Evolutionary conservation across 345 rosid species (phyloP), one percentile per base, ranked within the genome.

Genomic region (Luvunga scandens): DNA sequence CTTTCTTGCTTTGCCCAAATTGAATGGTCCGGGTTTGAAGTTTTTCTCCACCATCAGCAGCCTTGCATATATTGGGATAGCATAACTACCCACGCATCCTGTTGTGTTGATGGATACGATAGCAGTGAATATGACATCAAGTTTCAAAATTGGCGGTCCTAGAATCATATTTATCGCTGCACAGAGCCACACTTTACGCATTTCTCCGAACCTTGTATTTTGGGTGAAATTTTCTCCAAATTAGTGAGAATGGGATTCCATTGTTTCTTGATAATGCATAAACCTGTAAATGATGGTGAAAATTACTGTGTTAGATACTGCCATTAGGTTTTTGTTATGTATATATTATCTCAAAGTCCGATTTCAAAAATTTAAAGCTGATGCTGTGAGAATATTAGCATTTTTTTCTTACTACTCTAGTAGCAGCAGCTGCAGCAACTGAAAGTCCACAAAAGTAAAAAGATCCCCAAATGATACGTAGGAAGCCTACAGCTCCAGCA

Each of bases 361-460:
- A 0, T 50, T 42, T 42, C 48, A 42, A 42, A 42, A 42, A 42
- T 42, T 39, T 10, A 10, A 50, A 60, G 2, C 5, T 60, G 14
- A 24, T 60, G 64, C 4, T 10, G 65, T 61, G 64, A n/a, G 64
- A 60, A 60, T 9, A 33, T 12, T 61, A 24, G 18, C 66, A 1
- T 14, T 5, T 28, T n/a, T 27, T 63, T 63, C 85, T 61, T 84
- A 87, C 91, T 76, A 90, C 89, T 89, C 90, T 80, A 38, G 89
- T 91, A 7, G 94, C 92, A 57, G 90, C 85, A 3, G 94, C 33
- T 31, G 33, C 86, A 30, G 91, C 85, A 79, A 86, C 77, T 7
- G 92, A 89, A 64, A 91, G 94, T 59, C 92, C 91, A 19, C 92
- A 87, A 73, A 90, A 89, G 85, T 87, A 90, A 82, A 84, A 87